Conservation (phyloP, 2,329 filamentous ascomycete genomes). For the Paecilomyces formosus region DNA sequence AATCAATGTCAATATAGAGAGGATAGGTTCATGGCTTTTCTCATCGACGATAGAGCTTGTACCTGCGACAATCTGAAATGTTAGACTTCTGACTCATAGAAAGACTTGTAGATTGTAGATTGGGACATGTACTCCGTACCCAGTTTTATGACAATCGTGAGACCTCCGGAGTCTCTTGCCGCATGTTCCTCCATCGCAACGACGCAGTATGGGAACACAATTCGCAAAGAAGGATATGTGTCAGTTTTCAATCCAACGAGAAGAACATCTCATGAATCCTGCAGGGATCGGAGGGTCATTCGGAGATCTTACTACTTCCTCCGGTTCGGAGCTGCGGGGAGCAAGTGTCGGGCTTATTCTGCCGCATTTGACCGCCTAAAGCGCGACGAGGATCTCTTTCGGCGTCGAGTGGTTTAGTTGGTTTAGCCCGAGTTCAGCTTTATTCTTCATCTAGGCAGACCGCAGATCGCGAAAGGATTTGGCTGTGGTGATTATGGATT, state of each 20-base stretch:
- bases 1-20: constrained; percentile 84
- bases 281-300: neutral
- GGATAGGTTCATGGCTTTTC: constrained; percentile 82
- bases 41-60: constrained; percentile 99
- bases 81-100: constrained; percentile 8
- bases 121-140: constrained; percentile 17
- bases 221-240: neutral
- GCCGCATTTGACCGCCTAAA: neutral
- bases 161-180: constrained; percentile 16
- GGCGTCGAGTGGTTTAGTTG: neutral
- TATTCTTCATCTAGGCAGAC: neutral
- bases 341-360: neutral
- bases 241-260: neutral
- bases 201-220: neutral
- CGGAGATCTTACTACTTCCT: constrained; percentile 19
- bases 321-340: constrained; percentile 18
- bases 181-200: constrained; percentile 15
- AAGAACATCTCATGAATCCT: neutral
- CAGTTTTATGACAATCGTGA: constrained; percentile 34
- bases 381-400: neutral
- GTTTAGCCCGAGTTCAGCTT: neutral
- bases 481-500: constrained; percentile 10
- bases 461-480: constrained; percentile 21
- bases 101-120: neutral
- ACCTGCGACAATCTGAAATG: constrained; percentile 47